Conservation (phyloP, 2,329 filamentous ascomycete species). For the Huntiella omanensis region DNA sequence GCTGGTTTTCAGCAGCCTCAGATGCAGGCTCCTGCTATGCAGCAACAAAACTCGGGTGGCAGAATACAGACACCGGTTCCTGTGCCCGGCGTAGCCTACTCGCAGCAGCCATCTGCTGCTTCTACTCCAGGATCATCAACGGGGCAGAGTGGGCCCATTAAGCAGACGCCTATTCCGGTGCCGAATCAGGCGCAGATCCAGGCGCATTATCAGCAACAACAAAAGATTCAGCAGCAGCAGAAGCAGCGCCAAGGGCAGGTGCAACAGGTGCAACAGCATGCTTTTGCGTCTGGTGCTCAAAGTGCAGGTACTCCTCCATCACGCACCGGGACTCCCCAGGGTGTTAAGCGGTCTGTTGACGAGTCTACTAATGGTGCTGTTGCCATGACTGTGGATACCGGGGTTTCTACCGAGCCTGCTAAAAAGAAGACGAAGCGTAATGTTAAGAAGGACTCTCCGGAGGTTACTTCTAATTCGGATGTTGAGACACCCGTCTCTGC, state of each 20-base stretch:
- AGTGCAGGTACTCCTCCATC: constrained; percentile 12
- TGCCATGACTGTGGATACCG: background rate
- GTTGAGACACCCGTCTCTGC: background rate
- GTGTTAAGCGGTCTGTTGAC: constrained; percentile 12
- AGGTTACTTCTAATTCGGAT: background rate
- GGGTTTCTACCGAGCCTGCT: constrained; percentile 15
- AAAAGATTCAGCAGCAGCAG: constrained; percentile 12
- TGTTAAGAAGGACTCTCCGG: constrained; percentile 15
- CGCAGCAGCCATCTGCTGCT: too few species aligned
- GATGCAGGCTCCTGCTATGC: constrained; percentile 10
- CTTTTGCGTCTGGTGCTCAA: background rate
- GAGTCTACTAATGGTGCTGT: constrained; percentile 13
- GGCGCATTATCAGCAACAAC: constrained; percentile 11
- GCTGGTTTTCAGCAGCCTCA: constrained; percentile 6
- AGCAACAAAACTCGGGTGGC: background rate
- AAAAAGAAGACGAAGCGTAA: constrained; percentile 23
- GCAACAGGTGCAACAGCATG: background rate
- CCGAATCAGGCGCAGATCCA: constrained; percentile 1
- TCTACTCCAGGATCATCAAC: too few species aligned
- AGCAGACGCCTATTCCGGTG: constrained; percentile 1
- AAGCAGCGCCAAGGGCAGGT: constrained; percentile 12
- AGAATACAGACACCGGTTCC: too few species aligned
- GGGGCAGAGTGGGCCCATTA: background rate
- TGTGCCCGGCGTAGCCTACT: too few species aligned
- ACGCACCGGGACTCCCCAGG: constrained; percentile 15